These are phyloP conservation scores for Petunia axillaris DNA, from an alignment of 257 asterid genomes.

Conservation along the genomic window DNA sequence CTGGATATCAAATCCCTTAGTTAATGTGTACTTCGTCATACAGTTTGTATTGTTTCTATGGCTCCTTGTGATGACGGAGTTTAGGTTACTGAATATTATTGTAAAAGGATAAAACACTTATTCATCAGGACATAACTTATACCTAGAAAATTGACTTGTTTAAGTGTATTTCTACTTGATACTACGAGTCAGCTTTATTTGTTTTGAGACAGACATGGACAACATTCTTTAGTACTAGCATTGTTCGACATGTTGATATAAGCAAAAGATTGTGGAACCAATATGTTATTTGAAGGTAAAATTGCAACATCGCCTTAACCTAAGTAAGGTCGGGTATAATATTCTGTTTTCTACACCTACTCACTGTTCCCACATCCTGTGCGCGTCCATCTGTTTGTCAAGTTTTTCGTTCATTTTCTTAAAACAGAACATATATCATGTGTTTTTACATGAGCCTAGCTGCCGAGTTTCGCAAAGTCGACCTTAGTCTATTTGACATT, in stretches of 20 bases:
- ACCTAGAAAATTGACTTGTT: not conserved
- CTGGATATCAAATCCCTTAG: not conserved
- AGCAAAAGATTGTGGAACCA: constrained; percentile 6
- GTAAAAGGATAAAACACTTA: not conserved
- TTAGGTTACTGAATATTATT: not conserved
- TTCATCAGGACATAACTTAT: not conserved
- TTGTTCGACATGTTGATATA: not conserved
- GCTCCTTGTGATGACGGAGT: not conserved
- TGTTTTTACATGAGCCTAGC: not conserved
- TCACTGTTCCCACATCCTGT: constrained; percentile 1
- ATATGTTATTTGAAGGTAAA: not conserved
- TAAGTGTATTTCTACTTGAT: not conserved
- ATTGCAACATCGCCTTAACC: not conserved
- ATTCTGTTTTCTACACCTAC: constrained; percentile 9
- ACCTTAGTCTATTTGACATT: not conserved
- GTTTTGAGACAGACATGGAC: not conserved
- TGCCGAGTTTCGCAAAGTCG: not conserved
- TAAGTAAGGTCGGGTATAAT: not conserved
- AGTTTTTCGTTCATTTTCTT: not conserved
- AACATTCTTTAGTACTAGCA: not conserved
- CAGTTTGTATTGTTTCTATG: not conserved
- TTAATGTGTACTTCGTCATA: not conserved
- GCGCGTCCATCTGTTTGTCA: not conserved
- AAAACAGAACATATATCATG: not conserved
- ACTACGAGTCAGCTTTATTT: not conserved